phyloP scores from a whole-genome alignment of 495 filamentous ascomycete species.

The Cercophora scortea region DNA sequence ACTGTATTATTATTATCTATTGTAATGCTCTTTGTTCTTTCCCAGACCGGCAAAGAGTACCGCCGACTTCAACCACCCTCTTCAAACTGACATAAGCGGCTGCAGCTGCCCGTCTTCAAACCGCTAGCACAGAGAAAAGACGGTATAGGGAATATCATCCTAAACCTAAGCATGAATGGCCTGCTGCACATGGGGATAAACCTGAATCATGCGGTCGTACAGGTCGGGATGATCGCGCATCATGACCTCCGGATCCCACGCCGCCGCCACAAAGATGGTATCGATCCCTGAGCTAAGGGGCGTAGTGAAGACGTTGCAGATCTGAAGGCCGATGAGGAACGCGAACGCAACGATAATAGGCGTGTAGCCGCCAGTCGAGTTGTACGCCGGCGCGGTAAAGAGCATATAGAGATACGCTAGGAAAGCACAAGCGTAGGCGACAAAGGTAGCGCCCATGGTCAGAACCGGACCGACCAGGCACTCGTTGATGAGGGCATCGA shows the following conservation, averaged over 20 bases:
- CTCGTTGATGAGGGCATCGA: slow-evolving; percentile 85
- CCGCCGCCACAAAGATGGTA: slow-evolving; percentile 83
- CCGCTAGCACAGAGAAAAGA: too few species aligned
- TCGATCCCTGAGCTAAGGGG: slow-evolving; percentile 64
- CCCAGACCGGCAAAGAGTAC: too few species aligned
- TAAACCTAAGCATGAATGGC: slow-evolving; percentile 31
- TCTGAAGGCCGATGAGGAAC: slow-evolving; percentile 79
- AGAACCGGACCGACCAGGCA: slow-evolving; percentile 85
- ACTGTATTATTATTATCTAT: too few species aligned
- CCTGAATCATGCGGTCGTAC: slow-evolving; percentile 62
- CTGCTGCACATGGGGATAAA: slow-evolving; percentile 76
- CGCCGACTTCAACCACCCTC: too few species aligned
- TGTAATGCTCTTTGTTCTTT: too few species aligned
- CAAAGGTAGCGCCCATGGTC: slow-evolving; percentile 77
- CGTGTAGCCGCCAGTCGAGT: slow-evolving; percentile 50
- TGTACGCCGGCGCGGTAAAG: slow-evolving; percentile 69
- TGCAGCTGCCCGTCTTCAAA: too few species aligned
- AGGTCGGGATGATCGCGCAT: slow-evolving; percentile 75
- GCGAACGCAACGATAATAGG: slow-evolving; percentile 72
- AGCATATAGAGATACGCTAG: slow-evolving; percentile 79
- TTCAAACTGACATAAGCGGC: too few species aligned
- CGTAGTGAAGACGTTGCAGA: slow-evolving; percentile 80
- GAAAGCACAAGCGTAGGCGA: slow-evolving; percentile 73
- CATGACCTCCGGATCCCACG: slow-evolving; percentile 83
- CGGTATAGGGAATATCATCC: too few species aligned